Base-by-base conservation (phyloP, 2,329 filamentous ascomycete species). In the Drechslerella dactyloides region DNA sequence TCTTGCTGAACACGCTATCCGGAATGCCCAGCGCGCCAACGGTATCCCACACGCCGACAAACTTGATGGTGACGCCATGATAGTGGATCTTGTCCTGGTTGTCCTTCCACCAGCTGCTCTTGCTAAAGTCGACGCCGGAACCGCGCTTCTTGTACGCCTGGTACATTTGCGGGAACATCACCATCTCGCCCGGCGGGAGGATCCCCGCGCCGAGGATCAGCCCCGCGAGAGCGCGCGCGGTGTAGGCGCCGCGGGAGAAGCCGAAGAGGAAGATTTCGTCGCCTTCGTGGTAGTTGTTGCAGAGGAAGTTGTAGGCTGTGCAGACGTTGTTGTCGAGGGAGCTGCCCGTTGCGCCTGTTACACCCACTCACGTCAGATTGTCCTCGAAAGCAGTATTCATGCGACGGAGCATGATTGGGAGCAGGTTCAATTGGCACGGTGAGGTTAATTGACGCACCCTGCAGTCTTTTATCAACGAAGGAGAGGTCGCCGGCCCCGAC, bases 241-340 rank as follows among this genome's bases (percentile, higher is more conserved):
- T 87, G 74, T 85, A 87, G 2, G 85, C 85, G 2, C 85, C 84
- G 7, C 85, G 81, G 1, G 84, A 86, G 80, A 85, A 86, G 2
- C 85, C 85, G 33, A 85, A 77, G 24, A 86, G 54, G 52, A 85
- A 78, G 52, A 86, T 85, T 72, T 86, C 82, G 70, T 87, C 85
- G 3, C 84, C 84, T 56, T 83, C 82, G 60, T 82, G 81, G 75
- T 87, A 87, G 78, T 88, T 88, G 75, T 84, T 83, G 64, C 85
- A 86, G 1, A 88, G 80, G 75, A 87, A 88, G 5, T 83, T 81
- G 76, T 89, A 89, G 1, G 85, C 84, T 77, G 87, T 85, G 11
- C 85, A 83, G 59, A 88, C 82, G 63, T 88, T 74, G 44, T 77
- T 73, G 1, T 75, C 73, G 17, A 76, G 75, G 19, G 78, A 76